These are phyloP conservation scores for Pezicula radicicola DNA, from an alignment of 2,329 filamentous ascomycete genomes.

Conservation along the genomic window DNA sequence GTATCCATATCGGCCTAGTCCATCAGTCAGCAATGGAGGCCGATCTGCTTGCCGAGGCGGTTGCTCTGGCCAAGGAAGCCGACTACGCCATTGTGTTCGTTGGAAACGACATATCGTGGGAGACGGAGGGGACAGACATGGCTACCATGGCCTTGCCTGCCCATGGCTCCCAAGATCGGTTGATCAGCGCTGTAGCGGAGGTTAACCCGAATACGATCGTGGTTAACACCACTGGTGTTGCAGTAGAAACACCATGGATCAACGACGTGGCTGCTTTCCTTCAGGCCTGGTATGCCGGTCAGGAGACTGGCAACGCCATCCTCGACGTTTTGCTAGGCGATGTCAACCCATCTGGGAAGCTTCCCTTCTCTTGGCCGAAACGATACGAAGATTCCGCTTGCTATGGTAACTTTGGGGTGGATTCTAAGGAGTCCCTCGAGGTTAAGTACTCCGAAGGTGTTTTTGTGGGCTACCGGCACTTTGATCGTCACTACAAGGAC, in stretches of 20 bases:
- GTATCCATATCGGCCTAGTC: neutral
- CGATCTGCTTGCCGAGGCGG: slow-evolving; percentile 5
- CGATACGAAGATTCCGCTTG: slow-evolving; percentile 61
- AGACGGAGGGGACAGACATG: neutral
- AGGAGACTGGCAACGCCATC: slow-evolving; percentile 33
- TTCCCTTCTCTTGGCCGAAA: slow-evolving; percentile 70
- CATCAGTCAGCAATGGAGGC: neutral
- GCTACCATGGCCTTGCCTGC: neutral
- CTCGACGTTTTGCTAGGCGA: slow-evolving; percentile 74
- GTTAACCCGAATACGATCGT: neutral
- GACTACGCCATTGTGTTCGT: slow-evolving; percentile 6
- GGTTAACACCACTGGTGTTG: neutral
- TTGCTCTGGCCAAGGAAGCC: slow-evolving; percentile 1
- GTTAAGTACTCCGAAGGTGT: slow-evolving; percentile 68
- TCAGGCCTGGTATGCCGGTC: neutral
- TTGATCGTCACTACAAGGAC: slow-evolving; percentile 55
- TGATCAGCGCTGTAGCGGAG: neutral
- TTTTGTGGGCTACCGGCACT: slow-evolving; percentile 67
- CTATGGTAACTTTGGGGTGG: slow-evolving; percentile 54
- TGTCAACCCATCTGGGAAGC: slow-evolving; percentile 68
- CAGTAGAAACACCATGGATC: neutral
- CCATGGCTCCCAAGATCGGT: neutral
- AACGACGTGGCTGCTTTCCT: slow-evolving; percentile 33
- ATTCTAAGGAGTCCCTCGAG: slow-evolving; percentile 45
- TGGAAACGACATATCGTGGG: neutral